Percentiles rank a stretch among this genome's conserved stretches.
These are phyloP conservation scores for Eutrema salsugineum DNA, from an alignment of 441 rosid genomes.

Conservation along the genomic window DNA sequence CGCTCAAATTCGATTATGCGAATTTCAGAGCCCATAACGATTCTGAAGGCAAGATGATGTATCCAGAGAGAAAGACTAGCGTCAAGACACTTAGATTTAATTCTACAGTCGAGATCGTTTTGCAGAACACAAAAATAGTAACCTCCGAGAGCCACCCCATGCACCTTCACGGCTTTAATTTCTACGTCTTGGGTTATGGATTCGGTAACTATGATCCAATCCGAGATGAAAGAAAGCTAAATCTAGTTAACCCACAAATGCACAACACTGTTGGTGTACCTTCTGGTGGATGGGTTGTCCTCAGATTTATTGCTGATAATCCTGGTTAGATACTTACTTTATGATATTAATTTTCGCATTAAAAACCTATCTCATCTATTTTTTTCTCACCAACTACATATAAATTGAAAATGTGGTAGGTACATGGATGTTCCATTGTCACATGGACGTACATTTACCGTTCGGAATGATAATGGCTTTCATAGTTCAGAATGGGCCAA, in stretches of 20 bases:
- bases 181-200: conserved; percentile 56
- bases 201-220: conserved; percentile 52
- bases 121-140: conserved; percentile 55
- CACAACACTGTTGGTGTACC: conserved; percentile 63
- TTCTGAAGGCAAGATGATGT: conserved; percentile 21
- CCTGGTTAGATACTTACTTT: conserved; percentile 38
- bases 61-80: conserved; percentile 34
- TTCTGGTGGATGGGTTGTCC: conserved; percentile 64
- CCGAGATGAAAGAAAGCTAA: conserved; percentile 47
- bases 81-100: conserved; percentile 50
- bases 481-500: conserved; percentile 49
- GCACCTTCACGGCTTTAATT: conserved; percentile 72
- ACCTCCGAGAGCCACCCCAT: conserved; percentile 61
- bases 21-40: conserved; percentile 35
- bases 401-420: conserved; percentile 2
- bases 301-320: conserved; percentile 59
- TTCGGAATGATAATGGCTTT: conserved; percentile 63
- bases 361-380: too few relatives aligned
- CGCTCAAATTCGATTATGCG: conserved; percentile 46
- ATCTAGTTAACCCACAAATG: conserved; percentile 58
- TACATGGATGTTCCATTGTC: conserved; percentile 63
- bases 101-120: conserved; percentile 53
- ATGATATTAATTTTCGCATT: too few relatives aligned
- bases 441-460: conserved; percentile 60
- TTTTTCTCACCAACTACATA: too few relatives aligned